These are phyloP conservation scores for Aschersonia sp. DNA, from an alignment of 2,329 filamentous ascomycete species.

Conservation along the genomic window DNA sequence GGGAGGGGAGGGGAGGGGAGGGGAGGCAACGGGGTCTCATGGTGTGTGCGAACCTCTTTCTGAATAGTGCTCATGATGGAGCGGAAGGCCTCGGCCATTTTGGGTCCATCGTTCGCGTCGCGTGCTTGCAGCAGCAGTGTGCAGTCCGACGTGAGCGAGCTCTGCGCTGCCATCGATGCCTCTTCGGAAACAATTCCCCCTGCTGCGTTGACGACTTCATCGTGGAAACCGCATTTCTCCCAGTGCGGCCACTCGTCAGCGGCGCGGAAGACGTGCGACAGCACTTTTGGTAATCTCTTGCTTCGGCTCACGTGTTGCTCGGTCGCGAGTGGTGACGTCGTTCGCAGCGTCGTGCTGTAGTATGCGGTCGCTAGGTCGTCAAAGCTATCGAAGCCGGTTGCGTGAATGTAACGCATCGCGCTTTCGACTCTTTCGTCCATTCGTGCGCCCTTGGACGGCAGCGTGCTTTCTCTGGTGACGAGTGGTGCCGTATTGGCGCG, in stretches of 20 bases:
- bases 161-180: neutral
- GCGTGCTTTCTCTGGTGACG: neutral
- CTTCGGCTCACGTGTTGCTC: slow-evolving; percentile 13
- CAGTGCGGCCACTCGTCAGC: slow-evolving; percentile 9
- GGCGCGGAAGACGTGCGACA: slow-evolving; percentile 8
- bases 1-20: no score
- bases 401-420: slow-evolving; percentile 10
- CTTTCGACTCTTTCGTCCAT: slow-evolving; percentile 10
- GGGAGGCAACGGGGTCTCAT: no score
- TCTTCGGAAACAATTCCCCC: slow-evolving; percentile 9
- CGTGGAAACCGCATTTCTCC: slow-evolving; percentile 12
- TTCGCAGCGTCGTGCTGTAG: slow-evolving; percentile 9
- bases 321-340: slow-evolving; percentile 9
- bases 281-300: slow-evolving; percentile 10
- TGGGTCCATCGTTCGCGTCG: slow-evolving; percentile 2
- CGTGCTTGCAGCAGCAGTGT: slow-evolving; percentile 7
- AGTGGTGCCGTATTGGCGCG: neutral
- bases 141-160: slow-evolving; percentile 6
- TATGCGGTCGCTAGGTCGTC: slow-evolving; percentile 13
- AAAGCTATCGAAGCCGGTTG: slow-evolving; percentile 11
- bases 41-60: slow-evolving; percentile 8
- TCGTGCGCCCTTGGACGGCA: neutral
- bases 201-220: slow-evolving; percentile 12
- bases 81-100: slow-evolving; percentile 5
- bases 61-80: slow-evolving; percentile 10